Evolutionary conservation across 2,329 filamentous ascomycete species (phyloP), one percentile per base, ranked within the genome.

Genomic region (Bisporella sp.): DNA sequence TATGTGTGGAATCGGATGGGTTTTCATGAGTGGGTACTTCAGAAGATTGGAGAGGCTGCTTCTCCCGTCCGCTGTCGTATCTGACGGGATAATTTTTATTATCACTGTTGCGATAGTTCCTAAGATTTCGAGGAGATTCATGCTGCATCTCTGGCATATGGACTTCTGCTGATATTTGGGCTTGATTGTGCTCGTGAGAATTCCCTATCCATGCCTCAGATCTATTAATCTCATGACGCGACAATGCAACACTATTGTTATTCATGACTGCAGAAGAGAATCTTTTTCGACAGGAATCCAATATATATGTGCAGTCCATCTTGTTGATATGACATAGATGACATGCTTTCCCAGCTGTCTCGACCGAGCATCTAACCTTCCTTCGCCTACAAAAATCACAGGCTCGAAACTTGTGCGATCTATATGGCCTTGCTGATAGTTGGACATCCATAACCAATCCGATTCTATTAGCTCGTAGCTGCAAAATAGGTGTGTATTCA

Each of bases 1-100:
- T 81, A 39, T 39, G 35, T 13, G 35, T 39, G 9, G 13, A 39
- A 11, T 39, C 35, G 9, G 35, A 39, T 39, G 35, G 35, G 13
- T 9, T 39, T 11, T 9, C 35, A 39, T 39, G 9, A 39, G 35
- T 11, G 9, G 9, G 9, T 13, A 39, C 35, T 13, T 13, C 13
- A 11, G 9, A 13, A 39, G 35, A 39, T 39, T 13, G 35, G 13
- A 39, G 35, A 39, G 9, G 35, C 13, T 39, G 9, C 9, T 13
- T 39, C 35, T 39, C 21, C 21, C 21, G 21, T 21, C 2, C 21
- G 21, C 21, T 21, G 2, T 21, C 21, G 21, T 21, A 21, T 21
- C 21, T 21, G 21, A 3, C 21, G 21, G 21, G 2, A 21, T 21
- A 21, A 21, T 21, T 21, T 21, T 21, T 21, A 21, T 21, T 21